Evolutionary conservation across 192 early-diverging fungal species (phyloP).

Genomic region (Umbelopsis sp.): DNA sequence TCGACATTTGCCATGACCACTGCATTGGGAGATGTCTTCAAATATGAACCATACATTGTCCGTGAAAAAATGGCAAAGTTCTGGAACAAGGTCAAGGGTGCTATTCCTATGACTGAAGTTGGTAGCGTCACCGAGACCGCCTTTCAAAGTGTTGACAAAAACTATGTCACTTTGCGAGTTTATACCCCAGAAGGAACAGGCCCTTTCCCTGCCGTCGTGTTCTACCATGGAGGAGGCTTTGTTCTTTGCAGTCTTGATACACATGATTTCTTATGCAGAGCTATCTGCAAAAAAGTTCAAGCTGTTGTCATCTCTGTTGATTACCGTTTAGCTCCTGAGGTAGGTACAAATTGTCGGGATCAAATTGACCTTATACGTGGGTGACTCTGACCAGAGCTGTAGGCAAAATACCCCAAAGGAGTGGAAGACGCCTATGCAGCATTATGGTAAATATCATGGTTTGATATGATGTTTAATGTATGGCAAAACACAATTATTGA

Average conservation of each 20-base stretch:
- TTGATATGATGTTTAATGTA: neutral
- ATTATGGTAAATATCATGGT: neutral
- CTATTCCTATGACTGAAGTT: constrained; percentile 3
- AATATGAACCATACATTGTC: neutral
- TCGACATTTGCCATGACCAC: no score
- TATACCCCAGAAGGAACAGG: neutral
- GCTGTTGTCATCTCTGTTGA: constrained; percentile 1
- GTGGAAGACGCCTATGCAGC: neutral
- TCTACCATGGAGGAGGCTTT: neutral
- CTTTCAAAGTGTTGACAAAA: neutral
- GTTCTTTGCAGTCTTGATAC: neutral
- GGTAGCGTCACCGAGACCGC: neutral
- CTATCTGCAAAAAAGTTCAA: neutral
- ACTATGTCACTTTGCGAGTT: neutral
- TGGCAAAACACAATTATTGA: neutral
- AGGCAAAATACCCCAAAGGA: neutral
- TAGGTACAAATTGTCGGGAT: neutral
- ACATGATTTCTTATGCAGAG: neutral
- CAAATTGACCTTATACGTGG: no score
- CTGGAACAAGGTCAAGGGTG: neutral
- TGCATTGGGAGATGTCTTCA: neutral
- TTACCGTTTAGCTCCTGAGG: neutral
- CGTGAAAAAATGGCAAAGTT: neutral
- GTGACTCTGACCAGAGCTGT: neutral
- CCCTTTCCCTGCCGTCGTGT: neutral